A percentile compares a stretch with the other conserved stretches of the same genome.
phyloP scores from a whole-genome alignment of 352 stramenopile species.

The Globisporangium camurandrum region DNA sequence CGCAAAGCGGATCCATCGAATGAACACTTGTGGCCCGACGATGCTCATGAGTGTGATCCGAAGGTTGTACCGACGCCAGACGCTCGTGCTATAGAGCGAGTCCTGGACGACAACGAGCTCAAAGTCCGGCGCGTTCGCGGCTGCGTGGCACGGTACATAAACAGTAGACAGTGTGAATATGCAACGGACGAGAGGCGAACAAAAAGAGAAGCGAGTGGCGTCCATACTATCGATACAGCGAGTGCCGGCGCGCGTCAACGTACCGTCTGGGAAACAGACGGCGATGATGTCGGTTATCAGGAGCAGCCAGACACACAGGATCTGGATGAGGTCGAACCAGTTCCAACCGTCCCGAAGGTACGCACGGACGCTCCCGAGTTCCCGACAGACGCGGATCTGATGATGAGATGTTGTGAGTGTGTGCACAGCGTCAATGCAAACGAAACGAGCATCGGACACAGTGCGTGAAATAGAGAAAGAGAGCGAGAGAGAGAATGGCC shows the following conservation, averaged over 20 bases:
- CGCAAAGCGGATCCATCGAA: constrained; percentile 79
- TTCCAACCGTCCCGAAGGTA: constrained; percentile 77
- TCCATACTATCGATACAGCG: constrained; percentile 19
- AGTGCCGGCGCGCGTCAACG: no score
- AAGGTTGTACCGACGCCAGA: constrained; percentile 60
- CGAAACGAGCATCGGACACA: no score
- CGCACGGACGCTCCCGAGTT: constrained; percentile 39
- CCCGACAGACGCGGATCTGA: constrained; percentile 35
- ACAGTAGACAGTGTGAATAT: neutral
- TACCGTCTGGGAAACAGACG: no score
- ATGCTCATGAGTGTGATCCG: constrained; percentile 75
- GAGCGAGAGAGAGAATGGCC: neutral
- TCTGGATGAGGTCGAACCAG: constrained; percentile 69
- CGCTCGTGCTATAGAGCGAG: constrained; percentile 44
- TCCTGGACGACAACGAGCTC: constrained; percentile 48
- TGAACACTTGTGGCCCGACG: constrained; percentile 67
- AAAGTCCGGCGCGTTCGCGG: constrained; percentile 29
- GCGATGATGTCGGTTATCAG: constrained; percentile 39
- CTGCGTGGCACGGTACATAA: neutral
- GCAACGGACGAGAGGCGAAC: no score
- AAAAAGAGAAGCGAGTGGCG: neutral
- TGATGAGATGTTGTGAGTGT: neutral
- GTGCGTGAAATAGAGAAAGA: neutral
- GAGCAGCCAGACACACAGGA: constrained; percentile 62
- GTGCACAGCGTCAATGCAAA: no score